Conservation (phyloP, 352 stramenopile genomes). For the Thraustotheca clavata region DNA sequence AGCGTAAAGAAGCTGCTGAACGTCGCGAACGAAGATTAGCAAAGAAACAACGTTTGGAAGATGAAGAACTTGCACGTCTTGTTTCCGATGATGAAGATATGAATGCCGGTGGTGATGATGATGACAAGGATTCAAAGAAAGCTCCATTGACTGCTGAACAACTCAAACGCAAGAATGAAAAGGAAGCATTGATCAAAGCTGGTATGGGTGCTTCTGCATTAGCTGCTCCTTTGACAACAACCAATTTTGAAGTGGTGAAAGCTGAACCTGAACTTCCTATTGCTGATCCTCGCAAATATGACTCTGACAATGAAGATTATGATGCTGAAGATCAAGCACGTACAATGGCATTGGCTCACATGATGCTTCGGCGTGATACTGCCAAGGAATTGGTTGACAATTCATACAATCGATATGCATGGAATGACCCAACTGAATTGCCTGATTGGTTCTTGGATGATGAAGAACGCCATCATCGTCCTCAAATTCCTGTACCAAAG, state of each 20-base stretch:
- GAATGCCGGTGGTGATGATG: slow-evolving; percentile 7
- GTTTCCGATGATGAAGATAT: slow-evolving; percentile 45
- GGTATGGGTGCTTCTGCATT: slow-evolving; percentile 70
- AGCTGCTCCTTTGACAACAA: slow-evolving; percentile 26
- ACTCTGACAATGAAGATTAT: slow-evolving; percentile 96
- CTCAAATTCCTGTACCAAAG: slow-evolving; percentile 95
- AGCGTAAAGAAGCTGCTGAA: slow-evolving; percentile 91
- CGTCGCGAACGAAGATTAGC: slow-evolving; percentile 77
- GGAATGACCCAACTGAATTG: slow-evolving; percentile 95
- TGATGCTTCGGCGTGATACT: slow-evolving; percentile 97
- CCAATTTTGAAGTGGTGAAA: slow-evolving; percentile 47
- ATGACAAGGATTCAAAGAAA: slow-evolving; percentile 21
- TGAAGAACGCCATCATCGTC: slow-evolving; percentile 95
- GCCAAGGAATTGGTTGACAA: slow-evolving; percentile 97
- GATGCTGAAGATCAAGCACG: slow-evolving; percentile 95
- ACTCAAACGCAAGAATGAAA: slow-evolving; percentile 30
- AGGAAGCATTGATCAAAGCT: slow-evolving; percentile 76
- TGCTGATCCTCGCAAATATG: slow-evolving; percentile 89
- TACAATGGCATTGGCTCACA: slow-evolving; percentile 94
- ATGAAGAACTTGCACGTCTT: slow-evolving; percentile 48
- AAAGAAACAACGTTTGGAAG: slow-evolving; percentile 78
- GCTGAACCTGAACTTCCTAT: slow-evolving; percentile 34
- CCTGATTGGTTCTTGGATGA: slow-evolving; percentile 98
- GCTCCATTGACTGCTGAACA: slow-evolving; percentile 19
- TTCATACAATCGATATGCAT: slow-evolving; percentile 99